phyloP scores from a whole-genome alignment of 331 rosid species.

The Rosa hybrid region DNA sequence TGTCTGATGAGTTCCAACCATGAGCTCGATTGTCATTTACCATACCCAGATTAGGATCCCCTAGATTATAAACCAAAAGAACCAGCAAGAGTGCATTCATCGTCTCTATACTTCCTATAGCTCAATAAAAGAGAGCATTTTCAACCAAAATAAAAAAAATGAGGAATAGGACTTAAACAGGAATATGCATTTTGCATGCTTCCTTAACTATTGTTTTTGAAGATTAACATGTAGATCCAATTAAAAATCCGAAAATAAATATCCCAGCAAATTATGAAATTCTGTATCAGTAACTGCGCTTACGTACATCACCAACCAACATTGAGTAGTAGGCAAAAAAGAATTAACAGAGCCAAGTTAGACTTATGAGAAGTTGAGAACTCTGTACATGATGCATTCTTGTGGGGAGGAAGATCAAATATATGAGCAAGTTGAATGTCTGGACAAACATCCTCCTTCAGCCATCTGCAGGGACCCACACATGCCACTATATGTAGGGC shows the following conservation, averaged over 20 bases:
- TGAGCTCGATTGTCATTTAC: no score
- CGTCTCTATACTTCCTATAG: no score
- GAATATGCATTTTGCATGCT: not conserved
- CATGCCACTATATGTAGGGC: conserved; percentile 11
- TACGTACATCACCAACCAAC: not conserved
- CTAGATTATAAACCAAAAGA: no score
- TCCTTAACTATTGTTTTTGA: not conserved
- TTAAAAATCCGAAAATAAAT: not conserved
- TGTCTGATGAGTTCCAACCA: no score
- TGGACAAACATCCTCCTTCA: not conserved
- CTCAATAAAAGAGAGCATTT: not conserved
- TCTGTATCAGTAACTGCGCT: conserved; percentile 1
- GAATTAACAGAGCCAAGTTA: conserved; percentile 20
- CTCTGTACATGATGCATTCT: conserved; percentile 24
- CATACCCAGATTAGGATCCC: no score
- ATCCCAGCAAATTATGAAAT: not conserved
- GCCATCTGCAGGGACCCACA: conserved; percentile 22
- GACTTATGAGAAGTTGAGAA: conserved; percentile 7
- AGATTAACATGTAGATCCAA: not conserved
- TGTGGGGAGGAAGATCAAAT: not conserved
- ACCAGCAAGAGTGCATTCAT: no score
- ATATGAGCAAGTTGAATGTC: conserved; percentile 3
- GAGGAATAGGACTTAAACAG: not conserved
- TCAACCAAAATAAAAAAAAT: not conserved
- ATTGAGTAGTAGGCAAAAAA: not conserved